Evolutionary conservation across 73 alveolate species (phyloP).

Genomic region (Stentor coeruleus): DNA sequence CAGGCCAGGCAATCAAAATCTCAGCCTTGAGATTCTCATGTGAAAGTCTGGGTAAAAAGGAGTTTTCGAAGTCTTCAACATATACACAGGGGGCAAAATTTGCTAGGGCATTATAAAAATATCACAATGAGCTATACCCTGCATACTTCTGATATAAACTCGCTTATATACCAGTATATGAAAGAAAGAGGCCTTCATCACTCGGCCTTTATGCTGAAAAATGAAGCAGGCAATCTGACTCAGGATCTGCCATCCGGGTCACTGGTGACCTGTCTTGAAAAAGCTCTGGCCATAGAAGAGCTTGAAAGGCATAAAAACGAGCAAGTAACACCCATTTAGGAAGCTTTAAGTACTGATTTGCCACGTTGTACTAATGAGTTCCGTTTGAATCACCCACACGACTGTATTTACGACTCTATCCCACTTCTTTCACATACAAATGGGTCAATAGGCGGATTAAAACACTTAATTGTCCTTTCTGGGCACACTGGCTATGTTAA

Average conservation of each 20-base stretch:
- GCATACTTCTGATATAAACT: conserved; percentile 9
- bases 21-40: no score
- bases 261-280: neutral
- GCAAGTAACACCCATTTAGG: neutral
- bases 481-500: neutral
- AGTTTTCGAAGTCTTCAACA: no score
- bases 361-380: neutral
- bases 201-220: neutral
- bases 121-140: neutral
- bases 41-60: no score
- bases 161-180: conserved; percentile 9
- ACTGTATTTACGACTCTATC: neutral
- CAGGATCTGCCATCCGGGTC: neutral
- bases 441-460: neutral
- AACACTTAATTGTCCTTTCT: neutral
- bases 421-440: neutral
- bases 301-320: neutral
- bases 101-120: neutral
- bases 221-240: neutral
- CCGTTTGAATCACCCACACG: neutral
- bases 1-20: no score
- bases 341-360: neutral
- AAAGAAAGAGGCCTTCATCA: conserved; percentile 19
- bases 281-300: neutral
- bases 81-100: no score